Base-by-base conservation (phyloP, 1,284 basidiomycete species). In the Tilletia setariae region DNA sequence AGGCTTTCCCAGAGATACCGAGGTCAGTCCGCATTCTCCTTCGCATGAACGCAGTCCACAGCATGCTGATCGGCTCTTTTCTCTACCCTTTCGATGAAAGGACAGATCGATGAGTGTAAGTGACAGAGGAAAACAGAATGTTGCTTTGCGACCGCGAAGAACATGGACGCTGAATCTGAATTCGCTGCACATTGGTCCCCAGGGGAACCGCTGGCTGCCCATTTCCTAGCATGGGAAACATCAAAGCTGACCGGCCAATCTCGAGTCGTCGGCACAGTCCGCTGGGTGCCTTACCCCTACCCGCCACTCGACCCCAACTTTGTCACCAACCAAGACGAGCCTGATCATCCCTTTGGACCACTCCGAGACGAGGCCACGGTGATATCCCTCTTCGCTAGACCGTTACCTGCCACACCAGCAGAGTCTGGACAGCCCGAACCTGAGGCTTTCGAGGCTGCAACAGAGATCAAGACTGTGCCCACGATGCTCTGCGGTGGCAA, bases 281-380 rank as follows among this genome's bases (percentile, higher is more conserved):
- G 67, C 42, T 46, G 64, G 30, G 46, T 63, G 32, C 67, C 67
- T 9, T 68, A 68, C 30, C 67, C 67, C 16, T 59, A 28, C 53
- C 53, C 53, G 32, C 28, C 53, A 9, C 6, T 30, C 21, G 23
- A 59, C 21, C 28, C 53, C 1, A 59, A 1, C 21, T 59, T 59
- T 30, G 13, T 28, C 23, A 2, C 53, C 1, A 30, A 30, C 11
- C 13, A 13, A 13, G 53, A 21, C 53, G 53, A 59, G 19, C 61
- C 61, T 42, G 23, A 15, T n/a, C 32, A 23, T 9, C 61, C 61
- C 32, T 19, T 63, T 40, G 61, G 61, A 40, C 32, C 61, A 6
- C 32, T 63, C 8, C 61, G 61, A 16, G 32, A 63, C 32, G 30
- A 42, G 61, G 8, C 25, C 6, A 40, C 35, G 19, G 40, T 42